Conservation (phyloP, 2,329 filamentous ascomycete species). For the Orbilia javanica region DNA sequence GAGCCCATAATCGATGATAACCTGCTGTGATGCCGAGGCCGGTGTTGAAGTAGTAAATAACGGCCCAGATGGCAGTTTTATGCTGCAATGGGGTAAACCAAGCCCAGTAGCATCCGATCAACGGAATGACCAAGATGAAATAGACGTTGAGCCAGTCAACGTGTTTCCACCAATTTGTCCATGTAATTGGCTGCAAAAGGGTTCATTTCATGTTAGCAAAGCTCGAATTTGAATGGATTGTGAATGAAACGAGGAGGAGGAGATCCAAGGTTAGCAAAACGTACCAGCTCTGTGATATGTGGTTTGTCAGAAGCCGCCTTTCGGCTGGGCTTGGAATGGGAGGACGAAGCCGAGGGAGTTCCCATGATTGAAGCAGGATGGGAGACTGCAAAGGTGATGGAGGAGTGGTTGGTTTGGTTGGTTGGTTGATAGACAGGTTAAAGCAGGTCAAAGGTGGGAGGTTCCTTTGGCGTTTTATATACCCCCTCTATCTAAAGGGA, state of each 20-base stretch:
- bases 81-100: constrained; percentile 81
- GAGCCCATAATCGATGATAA: constrained; percentile 87
- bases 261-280: too few species aligned
- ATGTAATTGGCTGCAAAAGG: constrained; percentile 75
- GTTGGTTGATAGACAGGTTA: constrained; percentile 31
- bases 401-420: constrained; percentile 11
- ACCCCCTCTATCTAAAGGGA: too few species aligned
- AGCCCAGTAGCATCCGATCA: constrained; percentile 78
- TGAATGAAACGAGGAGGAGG: background rate
- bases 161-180: constrained; percentile 88
- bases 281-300: constrained; percentile 78
- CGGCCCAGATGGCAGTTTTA: constrained; percentile 79
- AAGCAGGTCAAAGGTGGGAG: constrained; percentile 39
- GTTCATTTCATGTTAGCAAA: background rate
- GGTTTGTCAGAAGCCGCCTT: constrained; percentile 72
- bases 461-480: constrained; percentile 19
- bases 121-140: constrained; percentile 82
- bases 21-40: constrained; percentile 83
- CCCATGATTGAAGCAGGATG: constrained; percentile 67
- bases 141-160: constrained; percentile 92
- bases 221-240: background rate
- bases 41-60: constrained; percentile 86
- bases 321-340: constrained; percentile 69
- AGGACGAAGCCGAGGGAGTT: constrained; percentile 69
- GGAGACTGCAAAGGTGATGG: constrained; percentile 63